A percentile compares a stretch with the other conserved stretches of the same genome.
These are phyloP conservation scores for Juglanconis sp. DNA, from an alignment of 2,329 filamentous ascomycete genomes.

Conservation along the genomic window DNA sequence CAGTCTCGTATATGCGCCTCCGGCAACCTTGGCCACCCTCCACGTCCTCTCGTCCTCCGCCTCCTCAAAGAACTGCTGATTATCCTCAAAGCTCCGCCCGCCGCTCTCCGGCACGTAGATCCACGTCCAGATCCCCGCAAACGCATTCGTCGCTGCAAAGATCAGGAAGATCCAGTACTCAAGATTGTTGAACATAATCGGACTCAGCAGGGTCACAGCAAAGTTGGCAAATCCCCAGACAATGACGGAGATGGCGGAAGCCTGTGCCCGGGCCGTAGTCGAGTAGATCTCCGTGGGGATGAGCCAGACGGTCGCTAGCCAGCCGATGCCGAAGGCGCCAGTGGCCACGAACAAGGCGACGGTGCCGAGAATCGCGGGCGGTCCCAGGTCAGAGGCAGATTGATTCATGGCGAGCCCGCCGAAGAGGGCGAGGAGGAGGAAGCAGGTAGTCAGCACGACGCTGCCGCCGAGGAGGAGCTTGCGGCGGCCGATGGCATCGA, in stretches of 20 bases:
- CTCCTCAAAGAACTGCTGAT: conserved; percentile 55
- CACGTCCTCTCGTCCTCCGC: conserved; percentile 50
- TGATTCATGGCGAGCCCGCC: conserved; percentile 44
- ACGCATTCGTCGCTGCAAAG: conserved; percentile 50
- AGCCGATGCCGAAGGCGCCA: conserved; percentile 58
- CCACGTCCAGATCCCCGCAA: conserved; percentile 55
- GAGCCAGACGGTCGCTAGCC: conserved; percentile 58
- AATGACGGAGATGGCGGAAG: conserved; percentile 51
- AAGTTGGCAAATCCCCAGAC: conserved; percentile 59
- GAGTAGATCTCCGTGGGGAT: conserved; percentile 59
- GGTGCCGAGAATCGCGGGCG: conserved; percentile 46
- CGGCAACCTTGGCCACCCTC: conserved; percentile 49
- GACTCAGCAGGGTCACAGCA: conserved; percentile 22
- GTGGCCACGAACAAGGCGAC: conserved; percentile 55
- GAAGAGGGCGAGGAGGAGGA: conserved; percentile 49
- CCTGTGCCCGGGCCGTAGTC: conserved; percentile 51
- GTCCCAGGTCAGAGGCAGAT: conserved; percentile 30
- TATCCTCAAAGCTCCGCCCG: conserved; percentile 57
- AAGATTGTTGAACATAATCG: conserved; percentile 43
- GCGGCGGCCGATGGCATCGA: conserved; percentile 53
- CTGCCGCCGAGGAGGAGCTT: conserved; percentile 53
- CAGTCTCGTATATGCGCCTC: conserved; percentile 40
- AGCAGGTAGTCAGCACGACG: conserved; percentile 43
- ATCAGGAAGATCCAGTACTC: conserved; percentile 57
- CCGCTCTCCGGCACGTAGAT: conserved; percentile 50